phyloP scores from a whole-genome alignment of 2,329 filamentous ascomycete genomes.

The Diaporthe citrichinensis region DNA sequence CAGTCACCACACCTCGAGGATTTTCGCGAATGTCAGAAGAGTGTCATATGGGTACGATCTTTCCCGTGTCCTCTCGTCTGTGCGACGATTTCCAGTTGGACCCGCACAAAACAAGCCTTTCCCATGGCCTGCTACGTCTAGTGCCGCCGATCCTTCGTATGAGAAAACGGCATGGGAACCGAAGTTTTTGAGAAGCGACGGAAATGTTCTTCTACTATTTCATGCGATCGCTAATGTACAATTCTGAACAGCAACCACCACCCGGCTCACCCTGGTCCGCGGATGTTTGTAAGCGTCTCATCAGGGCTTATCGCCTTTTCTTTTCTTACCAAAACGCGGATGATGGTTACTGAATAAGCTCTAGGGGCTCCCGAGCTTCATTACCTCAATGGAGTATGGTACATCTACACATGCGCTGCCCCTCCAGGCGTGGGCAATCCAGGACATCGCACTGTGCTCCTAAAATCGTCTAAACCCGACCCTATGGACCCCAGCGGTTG shows the following conservation, averaged over 20 bases:
- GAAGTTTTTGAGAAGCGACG: background rate
- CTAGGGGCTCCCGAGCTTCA: slow-evolving; percentile 34
- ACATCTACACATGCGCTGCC: slow-evolving; percentile 38
- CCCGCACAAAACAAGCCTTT: too few species aligned
- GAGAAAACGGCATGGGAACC: background rate
- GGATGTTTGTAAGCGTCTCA: slow-evolving; percentile 27
- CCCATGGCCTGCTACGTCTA: background rate
- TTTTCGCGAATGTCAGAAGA: slow-evolving; percentile 47
- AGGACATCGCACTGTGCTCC: slow-evolving; percentile 39
- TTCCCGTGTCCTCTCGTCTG: background rate
- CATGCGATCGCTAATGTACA: background rate
- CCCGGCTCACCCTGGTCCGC: slow-evolving; percentile 34
- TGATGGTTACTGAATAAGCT: background rate
- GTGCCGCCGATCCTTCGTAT: background rate
- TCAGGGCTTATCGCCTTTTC: background rate
- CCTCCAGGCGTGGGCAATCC: slow-evolving; percentile 37
- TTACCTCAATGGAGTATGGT: slow-evolving; percentile 38
- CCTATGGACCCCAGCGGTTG: slow-evolving; percentile 42
- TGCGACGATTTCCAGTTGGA: too few species aligned
- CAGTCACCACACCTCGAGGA: slow-evolving; percentile 49
- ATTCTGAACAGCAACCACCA: slow-evolving; percentile 25
- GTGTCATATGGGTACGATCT: slow-evolving; percentile 30
- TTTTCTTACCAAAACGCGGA: background rate
- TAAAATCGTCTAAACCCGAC: slow-evolving; percentile 32
- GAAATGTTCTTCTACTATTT: background rate